phyloP scores from a whole-genome alignment of 176 grass and related monocot genomes.

The Luzula sylvatica region DNA sequence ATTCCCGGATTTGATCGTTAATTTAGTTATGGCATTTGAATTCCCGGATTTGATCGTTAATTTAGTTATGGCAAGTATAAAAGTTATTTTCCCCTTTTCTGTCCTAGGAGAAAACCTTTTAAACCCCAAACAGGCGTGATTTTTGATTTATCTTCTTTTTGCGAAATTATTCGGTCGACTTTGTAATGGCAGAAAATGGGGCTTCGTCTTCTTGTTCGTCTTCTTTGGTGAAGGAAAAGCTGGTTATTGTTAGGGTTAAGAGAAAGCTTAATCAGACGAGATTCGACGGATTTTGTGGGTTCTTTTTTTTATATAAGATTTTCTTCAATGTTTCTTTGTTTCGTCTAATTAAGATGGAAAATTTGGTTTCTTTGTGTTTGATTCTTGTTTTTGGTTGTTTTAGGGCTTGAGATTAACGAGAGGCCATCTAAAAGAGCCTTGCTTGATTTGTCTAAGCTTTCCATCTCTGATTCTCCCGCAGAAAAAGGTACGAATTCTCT shows the following conservation, averaged over 20 bases:
- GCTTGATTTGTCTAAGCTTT: constrained; percentile 55
- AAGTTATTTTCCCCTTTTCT: not conserved
- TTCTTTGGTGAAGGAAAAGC: constrained; percentile 25
- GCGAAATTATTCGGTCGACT: constrained; percentile 13
- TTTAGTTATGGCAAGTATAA: too few species aligned
- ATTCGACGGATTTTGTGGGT: constrained; percentile 65
- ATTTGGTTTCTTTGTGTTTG: not conserved
- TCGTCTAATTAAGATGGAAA: not conserved
- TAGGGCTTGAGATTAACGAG: constrained; percentile 87
- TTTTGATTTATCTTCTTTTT: not conserved
- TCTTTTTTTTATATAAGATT: not conserved
- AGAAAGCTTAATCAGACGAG: constrained; percentile 51
- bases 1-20: too few species aligned
- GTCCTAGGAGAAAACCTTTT: not conserved
- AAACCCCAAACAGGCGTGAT: not conserved
- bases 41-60: too few species aligned
- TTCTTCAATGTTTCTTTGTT: not conserved
- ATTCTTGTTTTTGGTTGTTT: not conserved
- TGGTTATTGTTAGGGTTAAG: constrained; percentile 73
- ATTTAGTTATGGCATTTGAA: too few species aligned
- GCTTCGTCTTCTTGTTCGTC: constrained; percentile 4
- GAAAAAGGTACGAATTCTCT: constrained; percentile 25
- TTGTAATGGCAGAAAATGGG: not conserved
- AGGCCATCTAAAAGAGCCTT: constrained; percentile 56
- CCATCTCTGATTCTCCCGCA: constrained; percentile 34